Conservation (phyloP, 169 alveolate species). For the Plasmodium malariae region DNA sequence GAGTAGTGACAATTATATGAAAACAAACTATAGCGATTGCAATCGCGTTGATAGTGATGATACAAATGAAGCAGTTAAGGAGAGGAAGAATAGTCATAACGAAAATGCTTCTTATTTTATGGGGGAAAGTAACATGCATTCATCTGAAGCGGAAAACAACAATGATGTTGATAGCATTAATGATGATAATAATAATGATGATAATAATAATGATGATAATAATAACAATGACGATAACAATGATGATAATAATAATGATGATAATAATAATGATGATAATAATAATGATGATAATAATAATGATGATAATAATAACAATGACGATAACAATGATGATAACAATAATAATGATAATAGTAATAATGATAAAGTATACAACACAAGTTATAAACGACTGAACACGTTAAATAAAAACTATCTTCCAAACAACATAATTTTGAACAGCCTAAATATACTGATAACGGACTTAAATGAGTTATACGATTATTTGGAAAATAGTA, state of each 20-base stretch:
- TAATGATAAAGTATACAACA: background rate
- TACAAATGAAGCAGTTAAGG: background rate
- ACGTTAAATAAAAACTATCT: background rate
- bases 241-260: background rate
- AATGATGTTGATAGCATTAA: background rate
- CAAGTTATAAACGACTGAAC: background rate
- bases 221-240: background rate
- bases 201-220: background rate
- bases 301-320: background rate
- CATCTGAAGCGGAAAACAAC: too few relatives aligned
- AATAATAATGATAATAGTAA: background rate
- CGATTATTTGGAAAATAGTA: slow-evolving; percentile 38
- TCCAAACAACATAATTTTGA: slow-evolving; percentile 39
- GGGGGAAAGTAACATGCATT: too few relatives aligned
- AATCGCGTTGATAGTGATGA: background rate
- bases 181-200: background rate
- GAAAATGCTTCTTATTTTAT: too few relatives aligned
- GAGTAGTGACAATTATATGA: background rate
- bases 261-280: background rate
- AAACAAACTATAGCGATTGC: background rate
- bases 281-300: background rate
- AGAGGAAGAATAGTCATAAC: background rate
- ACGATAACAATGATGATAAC: background rate
- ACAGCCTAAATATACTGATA: slow-evolving; percentile 46
- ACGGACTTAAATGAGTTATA: slow-evolving; percentile 38